Conservation (phyloP, 106 monocot species). For the Phalaenopsis equestris region DNA sequence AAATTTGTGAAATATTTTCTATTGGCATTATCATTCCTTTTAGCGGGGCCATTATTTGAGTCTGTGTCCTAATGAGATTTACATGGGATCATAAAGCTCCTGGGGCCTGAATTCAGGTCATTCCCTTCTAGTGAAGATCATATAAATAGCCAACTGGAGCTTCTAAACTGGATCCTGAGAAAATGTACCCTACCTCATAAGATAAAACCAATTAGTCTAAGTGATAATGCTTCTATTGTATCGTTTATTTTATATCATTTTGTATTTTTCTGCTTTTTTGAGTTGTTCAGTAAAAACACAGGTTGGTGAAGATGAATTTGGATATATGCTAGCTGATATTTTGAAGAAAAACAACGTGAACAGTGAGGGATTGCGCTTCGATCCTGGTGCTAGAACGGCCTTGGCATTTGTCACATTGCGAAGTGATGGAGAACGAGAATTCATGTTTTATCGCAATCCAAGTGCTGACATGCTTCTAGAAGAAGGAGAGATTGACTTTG, state of each 20-base stretch:
- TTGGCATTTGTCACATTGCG: constrained; percentile 92
- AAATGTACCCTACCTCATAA: not conserved
- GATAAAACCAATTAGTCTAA: not conserved
- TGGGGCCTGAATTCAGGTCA: too few species aligned
- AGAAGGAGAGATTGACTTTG: constrained; percentile 81
- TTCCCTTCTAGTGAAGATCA: not conserved
- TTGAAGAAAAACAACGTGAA: constrained; percentile 92
- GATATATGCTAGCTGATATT: constrained; percentile 84
- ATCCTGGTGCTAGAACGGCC: constrained; percentile 87
- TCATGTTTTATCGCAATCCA: constrained; percentile 99
- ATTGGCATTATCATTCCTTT: not conserved
- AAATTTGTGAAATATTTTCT: too few species aligned
- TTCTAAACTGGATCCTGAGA: not conserved
- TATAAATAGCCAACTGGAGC: not conserved
- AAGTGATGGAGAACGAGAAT: constrained; percentile 88
- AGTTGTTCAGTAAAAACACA: constrained; percentile 14
- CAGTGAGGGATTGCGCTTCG: constrained; percentile 78
- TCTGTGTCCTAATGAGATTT: not conserved
- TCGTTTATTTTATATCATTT: not conserved
- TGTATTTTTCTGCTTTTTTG: not conserved
- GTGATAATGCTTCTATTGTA: not conserved
- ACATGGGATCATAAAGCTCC: constrained; percentile 2
- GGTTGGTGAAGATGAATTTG: constrained; percentile 99
- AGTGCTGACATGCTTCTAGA: constrained; percentile 98
- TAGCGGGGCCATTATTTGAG: not conserved